A percentile compares a stretch with the other conserved stretches of the same genome.
phyloP scores from a whole-genome alignment of 2,329 filamentous ascomycete species.

The Sporothrix luriei region DNA sequence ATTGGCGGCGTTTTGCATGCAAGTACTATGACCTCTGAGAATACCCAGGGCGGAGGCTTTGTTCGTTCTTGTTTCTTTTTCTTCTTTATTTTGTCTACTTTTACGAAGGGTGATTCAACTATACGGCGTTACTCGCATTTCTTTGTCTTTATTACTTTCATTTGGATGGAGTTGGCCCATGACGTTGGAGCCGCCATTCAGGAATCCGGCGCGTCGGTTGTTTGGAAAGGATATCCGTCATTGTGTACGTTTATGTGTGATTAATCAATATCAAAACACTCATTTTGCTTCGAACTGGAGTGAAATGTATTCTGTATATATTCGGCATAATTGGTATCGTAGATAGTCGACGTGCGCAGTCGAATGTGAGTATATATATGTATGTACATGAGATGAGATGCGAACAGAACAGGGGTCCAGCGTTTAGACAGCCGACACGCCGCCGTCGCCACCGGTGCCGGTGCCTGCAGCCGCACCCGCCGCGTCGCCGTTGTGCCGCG shows the following conservation, averaged over 20 bases:
- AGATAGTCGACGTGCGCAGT: background rate
- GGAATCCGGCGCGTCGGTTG: constrained; percentile 3
- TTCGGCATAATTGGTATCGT: background rate
- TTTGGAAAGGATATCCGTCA: background rate
- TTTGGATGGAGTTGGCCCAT: constrained; percentile 5
- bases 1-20: constrained; percentile 6
- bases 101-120: background rate
- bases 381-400: background rate
- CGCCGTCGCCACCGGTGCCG: background rate
- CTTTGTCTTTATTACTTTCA: constrained; percentile 5
- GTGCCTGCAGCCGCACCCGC: background rate
- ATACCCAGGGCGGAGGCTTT: constrained; percentile 18
- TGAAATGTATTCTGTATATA: background rate
- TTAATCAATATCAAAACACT: too few relatives aligned
- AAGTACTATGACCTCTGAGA: constrained; percentile 2
- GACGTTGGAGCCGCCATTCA: background rate
- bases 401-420: too few relatives aligned
- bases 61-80: constrained; percentile 13
- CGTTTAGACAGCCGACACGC: background rate
- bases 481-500: constrained; percentile 38
- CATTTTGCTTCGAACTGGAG: background rate
- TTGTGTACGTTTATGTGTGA: background rate
- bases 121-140: background rate
- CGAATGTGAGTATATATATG: background rate
- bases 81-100: background rate